phyloP scores from a whole-genome alignment of 108 stramenopile species.

The Nitzschia putrida region DNA sequence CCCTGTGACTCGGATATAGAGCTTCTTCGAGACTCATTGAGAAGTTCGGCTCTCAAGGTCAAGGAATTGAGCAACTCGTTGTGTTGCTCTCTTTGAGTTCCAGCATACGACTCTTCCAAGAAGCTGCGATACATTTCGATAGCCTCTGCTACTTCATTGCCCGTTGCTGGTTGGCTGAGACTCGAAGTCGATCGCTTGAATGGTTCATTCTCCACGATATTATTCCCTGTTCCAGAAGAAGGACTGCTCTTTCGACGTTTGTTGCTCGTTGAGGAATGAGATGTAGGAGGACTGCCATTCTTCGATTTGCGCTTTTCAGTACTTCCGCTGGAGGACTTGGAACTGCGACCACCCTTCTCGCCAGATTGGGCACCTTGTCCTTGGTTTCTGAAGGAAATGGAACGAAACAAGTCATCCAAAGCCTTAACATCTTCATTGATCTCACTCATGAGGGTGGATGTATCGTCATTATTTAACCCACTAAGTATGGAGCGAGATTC shows the following conservation, averaged over 20 bases:
- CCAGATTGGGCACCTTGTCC: conserved; percentile 3
- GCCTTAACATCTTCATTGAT: conserved; percentile 83
- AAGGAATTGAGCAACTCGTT: conserved; percentile 66
- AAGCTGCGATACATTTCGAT: conserved; percentile 56
- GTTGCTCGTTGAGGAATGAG: conserved; percentile 10
- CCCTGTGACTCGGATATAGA: background rate
- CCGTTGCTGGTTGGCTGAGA: conserved; percentile 13
- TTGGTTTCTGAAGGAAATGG: conserved; percentile 68
- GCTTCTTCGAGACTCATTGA: conserved; percentile 20
- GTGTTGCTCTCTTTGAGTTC: conserved; percentile 42
- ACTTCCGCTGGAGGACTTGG: background rate
- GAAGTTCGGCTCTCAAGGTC: conserved; percentile 48
- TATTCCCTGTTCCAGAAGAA: background rate
- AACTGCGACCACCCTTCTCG: background rate
- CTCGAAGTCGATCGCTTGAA: conserved; percentile 48
- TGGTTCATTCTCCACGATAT: conserved; percentile 41
- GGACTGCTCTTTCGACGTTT: conserved; percentile 36
- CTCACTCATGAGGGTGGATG: conserved; percentile 63
- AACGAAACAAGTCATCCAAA: conserved; percentile 77
- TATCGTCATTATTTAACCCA: conserved; percentile 41
- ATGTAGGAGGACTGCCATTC: background rate
- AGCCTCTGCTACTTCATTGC: conserved; percentile 59
- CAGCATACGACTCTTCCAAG: conserved; percentile 46
- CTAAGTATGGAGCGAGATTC: conserved; percentile 33
- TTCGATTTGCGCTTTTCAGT: conserved; percentile 31